Evolutionary conservation across 1,284 basidiomycete species (phyloP).

Genomic region (Volvariella volvacea): DNA sequence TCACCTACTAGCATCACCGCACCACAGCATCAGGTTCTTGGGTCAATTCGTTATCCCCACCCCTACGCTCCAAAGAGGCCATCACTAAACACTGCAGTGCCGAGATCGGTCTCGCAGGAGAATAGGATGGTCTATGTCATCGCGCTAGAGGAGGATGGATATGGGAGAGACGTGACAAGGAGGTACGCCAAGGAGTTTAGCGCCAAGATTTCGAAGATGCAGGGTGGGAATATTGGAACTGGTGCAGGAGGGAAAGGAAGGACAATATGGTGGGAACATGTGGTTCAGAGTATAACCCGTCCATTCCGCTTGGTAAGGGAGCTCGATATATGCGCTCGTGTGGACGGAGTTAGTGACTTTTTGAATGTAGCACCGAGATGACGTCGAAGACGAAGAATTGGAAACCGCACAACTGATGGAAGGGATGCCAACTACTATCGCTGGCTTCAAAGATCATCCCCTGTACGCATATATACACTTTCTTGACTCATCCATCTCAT

Average conservation of each 20-base stretch:
- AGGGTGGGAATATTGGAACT: constrained; percentile 50
- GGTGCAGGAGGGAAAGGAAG: constrained; percentile 48
- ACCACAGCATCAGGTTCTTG: constrained; percentile 10
- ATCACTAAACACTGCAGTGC: constrained; percentile 8
- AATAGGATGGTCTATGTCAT: constrained; percentile 93
- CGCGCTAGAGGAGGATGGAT: constrained; percentile 89
- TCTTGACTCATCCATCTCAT: constrained; percentile 6
- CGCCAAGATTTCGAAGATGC: constrained; percentile 77
- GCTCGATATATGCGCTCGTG: background rate
- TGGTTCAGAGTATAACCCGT: constrained; percentile 57
- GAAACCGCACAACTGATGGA: constrained; percentile 74
- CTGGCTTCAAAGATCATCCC: constrained; percentile 95
- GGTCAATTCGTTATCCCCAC: constrained; percentile 12
- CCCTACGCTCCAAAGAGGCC: constrained; percentile 24
- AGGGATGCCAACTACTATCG: constrained; percentile 91
- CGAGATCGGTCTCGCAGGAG: constrained; percentile 34
- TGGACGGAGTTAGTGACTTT: constrained; percentile 5
- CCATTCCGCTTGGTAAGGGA: constrained; percentile 73
- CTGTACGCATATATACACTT: constrained; percentile 42
- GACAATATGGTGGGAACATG: constrained; percentile 81
- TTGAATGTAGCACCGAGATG: constrained; percentile 72
- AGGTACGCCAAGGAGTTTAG: constrained; percentile 80
- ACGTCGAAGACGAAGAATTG: constrained; percentile 92
- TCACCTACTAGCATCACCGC: constrained; percentile 19
- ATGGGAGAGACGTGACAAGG: constrained; percentile 68